A percentile compares a stretch with the other conserved stretches of the same genome.
phyloP scores from a whole-genome alignment of 2,329 filamentous ascomycete genomes.

The Cephalotrichum gorgonifer region DNA sequence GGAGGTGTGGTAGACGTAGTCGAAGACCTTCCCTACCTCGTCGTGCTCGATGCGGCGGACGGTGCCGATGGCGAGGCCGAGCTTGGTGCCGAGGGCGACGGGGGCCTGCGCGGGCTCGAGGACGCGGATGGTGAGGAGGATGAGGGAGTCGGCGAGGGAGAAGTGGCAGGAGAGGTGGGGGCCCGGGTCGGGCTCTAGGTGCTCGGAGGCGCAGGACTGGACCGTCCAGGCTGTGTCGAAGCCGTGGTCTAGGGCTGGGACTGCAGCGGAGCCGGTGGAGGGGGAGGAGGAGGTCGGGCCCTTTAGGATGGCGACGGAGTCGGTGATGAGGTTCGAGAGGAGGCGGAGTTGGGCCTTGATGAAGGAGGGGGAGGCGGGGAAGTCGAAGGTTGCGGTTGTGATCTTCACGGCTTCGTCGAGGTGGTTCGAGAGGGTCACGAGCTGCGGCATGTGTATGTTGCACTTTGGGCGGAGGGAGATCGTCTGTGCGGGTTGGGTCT shows the following conservation, averaged over 20 bases:
- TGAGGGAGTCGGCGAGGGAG: constrained; percentile 56
- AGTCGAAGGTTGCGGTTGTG: constrained; percentile 62
- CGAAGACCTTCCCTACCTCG: constrained; percentile 70
- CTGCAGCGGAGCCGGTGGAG: neutral
- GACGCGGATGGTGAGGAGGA: constrained; percentile 60
- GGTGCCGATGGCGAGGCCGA: constrained; percentile 59
- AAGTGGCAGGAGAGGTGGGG: constrained; percentile 65
- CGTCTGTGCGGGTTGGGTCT: constrained; percentile 48
- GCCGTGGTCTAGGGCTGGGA: constrained; percentile 11
- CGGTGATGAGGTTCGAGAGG: constrained; percentile 41
- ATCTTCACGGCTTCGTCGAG: constrained; percentile 79
- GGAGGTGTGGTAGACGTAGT: constrained; percentile 34
- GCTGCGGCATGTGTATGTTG: constrained; percentile 53
- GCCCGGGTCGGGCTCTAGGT: constrained; percentile 35
- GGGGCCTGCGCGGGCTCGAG: constrained; percentile 57
- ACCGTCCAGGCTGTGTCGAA: constrained; percentile 33
- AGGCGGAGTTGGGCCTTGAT: constrained; percentile 45
- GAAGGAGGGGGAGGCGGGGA: constrained; percentile 43
- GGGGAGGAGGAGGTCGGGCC: constrained; percentile 29
- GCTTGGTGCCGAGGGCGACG: constrained; percentile 53
- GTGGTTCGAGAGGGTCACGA: constrained; percentile 62
- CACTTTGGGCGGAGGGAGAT: constrained; percentile 36
- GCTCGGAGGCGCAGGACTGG: constrained; percentile 28
- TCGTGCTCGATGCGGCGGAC: constrained; percentile 59
- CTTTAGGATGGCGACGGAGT: constrained; percentile 42